phyloP scores from a whole-genome alignment of 768 basidiomycete genomes.

The Podaxis sp. region DNA sequence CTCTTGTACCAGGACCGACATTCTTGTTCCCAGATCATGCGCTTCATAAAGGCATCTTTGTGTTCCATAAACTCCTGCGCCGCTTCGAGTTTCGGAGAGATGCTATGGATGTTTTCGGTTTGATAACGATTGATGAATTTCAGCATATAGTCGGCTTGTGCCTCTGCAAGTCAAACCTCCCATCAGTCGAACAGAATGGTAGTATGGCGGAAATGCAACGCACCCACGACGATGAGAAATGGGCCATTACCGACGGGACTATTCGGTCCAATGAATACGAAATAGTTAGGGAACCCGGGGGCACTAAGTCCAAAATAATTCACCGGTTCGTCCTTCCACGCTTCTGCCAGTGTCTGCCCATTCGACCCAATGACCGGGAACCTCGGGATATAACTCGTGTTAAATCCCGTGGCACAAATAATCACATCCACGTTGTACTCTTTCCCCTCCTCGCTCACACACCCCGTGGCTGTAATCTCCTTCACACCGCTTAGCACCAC shows the following conservation, averaged over 20 bases:
- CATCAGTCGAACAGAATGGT: neutral
- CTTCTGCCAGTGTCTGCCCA: slow-evolving; percentile 21
- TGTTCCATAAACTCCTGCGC: slow-evolving; percentile 25
- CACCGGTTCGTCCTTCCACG: slow-evolving; percentile 23
- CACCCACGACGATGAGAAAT: slow-evolving; percentile 21
- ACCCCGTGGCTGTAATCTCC: slow-evolving; percentile 23
- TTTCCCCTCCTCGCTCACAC: slow-evolving; percentile 19
- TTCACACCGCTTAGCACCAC: slow-evolving; percentile 23
- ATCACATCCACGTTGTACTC: slow-evolving; percentile 26
- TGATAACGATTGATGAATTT: slow-evolving; percentile 26
- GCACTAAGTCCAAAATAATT: slow-evolving; percentile 23
- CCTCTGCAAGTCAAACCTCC: slow-evolving; percentile 15
- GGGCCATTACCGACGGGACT: slow-evolving; percentile 26
- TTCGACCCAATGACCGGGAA: slow-evolving; percentile 23
- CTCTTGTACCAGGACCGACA: slow-evolving; percentile 30
- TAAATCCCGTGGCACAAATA: slow-evolving; percentile 31
- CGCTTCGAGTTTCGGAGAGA: slow-evolving; percentile 25
- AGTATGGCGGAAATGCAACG: neutral
- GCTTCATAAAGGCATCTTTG: slow-evolving; percentile 26
- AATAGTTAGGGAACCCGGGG: slow-evolving; percentile 26
- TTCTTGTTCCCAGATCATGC: slow-evolving; percentile 22
- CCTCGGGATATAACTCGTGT: slow-evolving; percentile 25
- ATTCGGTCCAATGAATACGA: slow-evolving; percentile 24
- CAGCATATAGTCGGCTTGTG: slow-evolving; percentile 25
- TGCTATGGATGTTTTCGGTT: slow-evolving; percentile 28